These are phyloP conservation scores for Monosporozyma siamensis DNA, from an alignment of 805 yeast species.

Conservation along the genomic window DNA sequence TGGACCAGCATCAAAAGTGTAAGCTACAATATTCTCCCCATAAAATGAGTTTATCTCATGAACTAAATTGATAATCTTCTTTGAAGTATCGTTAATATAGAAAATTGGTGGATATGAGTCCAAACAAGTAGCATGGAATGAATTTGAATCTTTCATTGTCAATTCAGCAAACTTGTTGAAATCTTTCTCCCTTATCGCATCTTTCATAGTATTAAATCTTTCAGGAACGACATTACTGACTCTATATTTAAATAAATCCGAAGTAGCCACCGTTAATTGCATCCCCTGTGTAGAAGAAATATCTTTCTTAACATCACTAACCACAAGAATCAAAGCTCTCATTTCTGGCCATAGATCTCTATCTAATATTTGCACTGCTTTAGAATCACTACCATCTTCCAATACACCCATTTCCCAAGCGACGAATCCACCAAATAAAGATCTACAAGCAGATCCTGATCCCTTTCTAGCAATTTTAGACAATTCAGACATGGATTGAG, in stretches of 20 bases:
- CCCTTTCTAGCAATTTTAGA: constrained; percentile 96
- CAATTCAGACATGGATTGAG: constrained; percentile 76
- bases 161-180: constrained; percentile 76
- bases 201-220: constrained; percentile 75
- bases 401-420: constrained; percentile 96
- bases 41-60: constrained; percentile 62
- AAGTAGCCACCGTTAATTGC: constrained; percentile 89
- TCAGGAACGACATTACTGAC: constrained; percentile 75
- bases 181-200: constrained; percentile 63
- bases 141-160: constrained; percentile 94
- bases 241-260: constrained; percentile 77
- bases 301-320: constrained; percentile 87
- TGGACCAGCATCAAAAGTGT: constrained; percentile 99
- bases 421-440: constrained; percentile 93
- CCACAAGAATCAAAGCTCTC: constrained; percentile 88
- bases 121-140: constrained; percentile 95
- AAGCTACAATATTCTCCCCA: constrained; percentile 68
- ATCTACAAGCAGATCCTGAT: constrained; percentile 96
- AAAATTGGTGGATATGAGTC: constrained; percentile 95
- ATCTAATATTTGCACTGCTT: constrained; percentile 88
- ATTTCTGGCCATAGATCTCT: constrained; percentile 81
- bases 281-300: constrained; percentile 92
- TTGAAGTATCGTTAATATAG: constrained; percentile 85
- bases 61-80: constrained; percentile 65
- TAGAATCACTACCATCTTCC: constrained; percentile 80